Base-by-base conservation (phyloP, 2,329 filamentous ascomycete genomes). In the Shiraia sp. region DNA sequence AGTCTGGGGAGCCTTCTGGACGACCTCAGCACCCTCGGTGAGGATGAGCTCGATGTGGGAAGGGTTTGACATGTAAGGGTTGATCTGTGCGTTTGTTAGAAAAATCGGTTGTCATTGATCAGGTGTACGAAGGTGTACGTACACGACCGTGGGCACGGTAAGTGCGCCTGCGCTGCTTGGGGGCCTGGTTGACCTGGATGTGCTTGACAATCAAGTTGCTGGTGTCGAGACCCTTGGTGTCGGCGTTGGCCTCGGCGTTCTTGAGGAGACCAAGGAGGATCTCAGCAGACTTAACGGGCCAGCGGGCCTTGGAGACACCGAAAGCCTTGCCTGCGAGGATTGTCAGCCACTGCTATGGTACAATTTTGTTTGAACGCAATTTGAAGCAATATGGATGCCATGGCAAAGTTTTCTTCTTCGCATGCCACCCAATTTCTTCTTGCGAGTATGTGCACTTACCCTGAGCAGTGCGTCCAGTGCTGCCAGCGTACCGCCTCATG, bases 171-270 rank as follows among this genome's bases (percentile, higher is more conserved):
- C 93, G 87, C 84, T 97, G 92, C 87, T 97, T 97, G 71, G 93
- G 93, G 67, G 93, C 95, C 84, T 99, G 93, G 89, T 99, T 99
- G 84, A 99, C 93, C 83, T 99, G 93, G 80, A 99, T 99, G 88
- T 96, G 95, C 89, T 96, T 96, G 80, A 99, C 88, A 74, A 97
- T 79, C 73, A 99, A 82, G 83, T 95, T 95, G 79, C 86, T 86
- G 73, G 91, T 97, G 79, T 99, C 75, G 44, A 77, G 68, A 7
- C 79, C 79, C 52, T 72, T 68, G 51, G 69, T 68, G 55, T 75
- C 72, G 58, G 72, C 68, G 47, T 73, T 72, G 57, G 68, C 66
- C 57, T 75, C 72, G 46, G 68, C 70, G 58, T 74, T 71, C 63
- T 72, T 73, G 49, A 99, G 88, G 69, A 99, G 90, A 73, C 87